Conservation (phyloP, 805 yeast species). For the Wickerhamomyces rabaulensis region DNA sequence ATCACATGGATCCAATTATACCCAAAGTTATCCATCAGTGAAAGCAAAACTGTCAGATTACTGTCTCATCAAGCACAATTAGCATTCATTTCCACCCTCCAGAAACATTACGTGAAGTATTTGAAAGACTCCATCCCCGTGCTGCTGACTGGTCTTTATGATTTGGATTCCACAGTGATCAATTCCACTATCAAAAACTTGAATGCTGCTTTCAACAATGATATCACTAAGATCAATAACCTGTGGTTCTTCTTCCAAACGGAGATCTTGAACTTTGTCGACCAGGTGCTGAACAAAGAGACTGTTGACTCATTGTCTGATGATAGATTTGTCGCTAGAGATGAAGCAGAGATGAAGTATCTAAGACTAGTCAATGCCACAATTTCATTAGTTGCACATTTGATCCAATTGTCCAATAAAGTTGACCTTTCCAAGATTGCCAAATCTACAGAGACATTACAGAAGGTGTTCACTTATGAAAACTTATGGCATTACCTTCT, state of each 20-base stretch:
- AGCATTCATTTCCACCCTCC: slow-evolving; percentile 40
- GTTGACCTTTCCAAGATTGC: slow-evolving; percentile 19
- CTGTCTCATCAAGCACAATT: slow-evolving; percentile 64
- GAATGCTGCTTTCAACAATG: slow-evolving; percentile 48
- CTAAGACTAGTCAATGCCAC: slow-evolving; percentile 49
- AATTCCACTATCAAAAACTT: slow-evolving; percentile 43
- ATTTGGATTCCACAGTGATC: slow-evolving; percentile 59
- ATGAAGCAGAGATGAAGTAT: slow-evolving; percentile 63
- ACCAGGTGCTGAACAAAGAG: slow-evolving; percentile 51
- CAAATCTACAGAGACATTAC: slow-evolving; percentile 16
- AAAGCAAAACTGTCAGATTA: slow-evolving; percentile 58
- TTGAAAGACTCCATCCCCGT: slow-evolving; percentile 68
- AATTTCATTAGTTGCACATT: slow-evolving; percentile 39
- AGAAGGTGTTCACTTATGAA: slow-evolving; percentile 36
- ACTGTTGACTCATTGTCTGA: slow-evolving; percentile 64
- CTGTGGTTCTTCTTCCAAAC: slow-evolving; percentile 56
- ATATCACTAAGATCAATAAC: slow-evolving; percentile 46
- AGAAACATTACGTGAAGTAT: slow-evolving; percentile 57
- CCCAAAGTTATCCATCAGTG: slow-evolving; percentile 72
- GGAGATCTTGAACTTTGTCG: slow-evolving; percentile 50
- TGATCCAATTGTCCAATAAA: slow-evolving; percentile 21
- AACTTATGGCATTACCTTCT: slow-evolving; percentile 38
- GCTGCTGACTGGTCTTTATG: slow-evolving; percentile 69
- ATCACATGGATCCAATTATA: slow-evolving; percentile 76
- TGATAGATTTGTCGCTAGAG: slow-evolving; percentile 59